Evolutionary conservation across 495 filamentous ascomycete genomes (phyloP).

Genomic region (Penicillium turbatum): DNA sequence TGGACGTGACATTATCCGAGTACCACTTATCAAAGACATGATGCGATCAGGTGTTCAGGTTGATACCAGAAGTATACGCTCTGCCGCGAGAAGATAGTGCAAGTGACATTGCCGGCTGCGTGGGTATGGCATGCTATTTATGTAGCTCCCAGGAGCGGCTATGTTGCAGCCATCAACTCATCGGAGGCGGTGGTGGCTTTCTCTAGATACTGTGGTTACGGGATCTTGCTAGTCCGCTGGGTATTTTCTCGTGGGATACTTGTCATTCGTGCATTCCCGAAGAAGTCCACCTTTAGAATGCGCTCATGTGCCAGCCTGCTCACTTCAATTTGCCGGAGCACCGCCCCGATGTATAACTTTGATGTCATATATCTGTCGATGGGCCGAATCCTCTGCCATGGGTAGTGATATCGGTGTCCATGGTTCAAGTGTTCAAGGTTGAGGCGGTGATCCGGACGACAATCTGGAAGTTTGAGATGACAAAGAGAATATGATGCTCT

Average conservation of each 20-base stretch:
- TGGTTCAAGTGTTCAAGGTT: background rate
- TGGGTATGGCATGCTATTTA: background rate
- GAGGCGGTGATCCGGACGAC: background rate
- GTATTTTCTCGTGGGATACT: background rate
- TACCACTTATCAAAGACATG: background rate
- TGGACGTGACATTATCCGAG: slow-evolving; percentile 4
- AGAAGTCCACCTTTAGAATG: background rate
- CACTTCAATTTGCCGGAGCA: slow-evolving; percentile 2
- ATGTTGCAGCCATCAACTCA: background rate
- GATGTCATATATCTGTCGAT: slow-evolving; percentile 1
- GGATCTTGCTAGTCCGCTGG: background rate
- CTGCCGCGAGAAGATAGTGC: background rate
- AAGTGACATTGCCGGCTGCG: background rate
- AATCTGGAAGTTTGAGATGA: background rate
- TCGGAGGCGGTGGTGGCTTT: background rate
- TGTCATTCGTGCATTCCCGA: background rate
- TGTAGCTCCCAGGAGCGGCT: background rate
- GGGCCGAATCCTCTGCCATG: background rate
- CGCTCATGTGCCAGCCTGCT: background rate
- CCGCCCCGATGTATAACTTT: background rate
- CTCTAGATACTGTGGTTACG: background rate
- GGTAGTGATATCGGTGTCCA: background rate
- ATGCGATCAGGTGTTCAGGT: background rate
- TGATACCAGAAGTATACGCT: background rate
- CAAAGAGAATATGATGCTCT: background rate